Conservation (phyloP, 306 rosid genomes). For the Luffa aegyptiaca region DNA sequence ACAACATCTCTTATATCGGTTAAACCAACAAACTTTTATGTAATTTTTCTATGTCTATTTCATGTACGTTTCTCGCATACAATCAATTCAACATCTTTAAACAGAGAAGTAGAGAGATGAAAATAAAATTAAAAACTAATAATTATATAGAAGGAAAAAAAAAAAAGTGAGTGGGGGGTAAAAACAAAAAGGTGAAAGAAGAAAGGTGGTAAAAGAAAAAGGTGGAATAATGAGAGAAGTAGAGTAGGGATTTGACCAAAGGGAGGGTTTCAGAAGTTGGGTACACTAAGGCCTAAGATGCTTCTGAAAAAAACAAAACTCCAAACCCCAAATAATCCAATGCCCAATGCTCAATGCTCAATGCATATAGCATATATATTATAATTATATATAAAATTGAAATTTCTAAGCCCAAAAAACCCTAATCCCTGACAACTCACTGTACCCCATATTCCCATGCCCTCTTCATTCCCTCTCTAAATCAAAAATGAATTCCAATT, state of each 20-base stretch:
- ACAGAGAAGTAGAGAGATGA: no score
- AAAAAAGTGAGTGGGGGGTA: neutral
- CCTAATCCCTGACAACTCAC: neutral
- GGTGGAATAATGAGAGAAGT: neutral
- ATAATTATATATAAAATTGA: no score
- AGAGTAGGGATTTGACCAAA: slow-evolving; percentile 8
- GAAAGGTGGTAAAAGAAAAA: neutral
- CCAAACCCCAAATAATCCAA: neutral
- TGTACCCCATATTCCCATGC: slow-evolving; percentile 10
- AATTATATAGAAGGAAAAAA: no score
- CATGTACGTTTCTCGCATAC: no score
- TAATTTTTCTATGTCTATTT: no score
- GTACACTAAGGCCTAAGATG: neutral
- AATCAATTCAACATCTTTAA: no score
- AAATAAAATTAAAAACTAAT: no score
- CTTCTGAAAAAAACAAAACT: neutral
- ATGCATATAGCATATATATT: no score
- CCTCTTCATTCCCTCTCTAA: neutral
- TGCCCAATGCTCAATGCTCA: neutral
- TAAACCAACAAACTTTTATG: no score
- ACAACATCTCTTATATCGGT: no score
- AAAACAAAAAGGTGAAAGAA: neutral
- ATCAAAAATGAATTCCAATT: neutral
- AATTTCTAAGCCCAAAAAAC: neutral
- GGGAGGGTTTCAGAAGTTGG: neutral